Evolutionary conservation across 2,329 filamentous ascomycete genomes (phyloP).

Genomic region (Sporothrix schenckii): DNA sequence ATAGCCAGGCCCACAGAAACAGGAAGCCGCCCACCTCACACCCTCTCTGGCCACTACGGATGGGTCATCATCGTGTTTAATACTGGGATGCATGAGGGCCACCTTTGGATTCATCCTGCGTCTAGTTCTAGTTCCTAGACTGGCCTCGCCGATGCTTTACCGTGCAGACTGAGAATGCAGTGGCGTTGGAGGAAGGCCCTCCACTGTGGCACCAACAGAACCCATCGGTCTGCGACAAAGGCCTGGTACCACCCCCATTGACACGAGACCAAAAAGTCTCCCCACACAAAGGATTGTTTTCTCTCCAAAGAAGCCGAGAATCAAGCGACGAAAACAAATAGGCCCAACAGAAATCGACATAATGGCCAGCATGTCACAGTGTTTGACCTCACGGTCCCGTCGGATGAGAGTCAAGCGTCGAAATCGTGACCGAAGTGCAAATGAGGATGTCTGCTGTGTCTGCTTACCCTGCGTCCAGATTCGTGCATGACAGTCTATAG

Average conservation of each 20-base stretch:
- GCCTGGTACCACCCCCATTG: background rate
- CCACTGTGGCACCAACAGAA: background rate
- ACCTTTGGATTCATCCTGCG: conserved; percentile 7
- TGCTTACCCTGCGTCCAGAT: no score
- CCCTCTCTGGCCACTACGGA: background rate
- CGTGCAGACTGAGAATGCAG: no score
- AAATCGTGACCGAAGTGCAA: background rate
- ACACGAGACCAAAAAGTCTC: background rate
- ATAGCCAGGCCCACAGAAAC: background rate
- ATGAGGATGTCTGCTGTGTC: no score
- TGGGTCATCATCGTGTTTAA: no score
- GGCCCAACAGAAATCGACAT: background rate
- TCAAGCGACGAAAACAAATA: background rate
- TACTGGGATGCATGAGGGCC: background rate
- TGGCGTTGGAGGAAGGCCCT: no score
- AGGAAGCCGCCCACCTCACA: conserved; percentile 1
- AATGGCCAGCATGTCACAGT: background rate
- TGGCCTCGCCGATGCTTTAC: conserved; percentile 4
- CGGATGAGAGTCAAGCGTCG: background rate
- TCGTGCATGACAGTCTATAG: no score
- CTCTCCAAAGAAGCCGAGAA: background rate
- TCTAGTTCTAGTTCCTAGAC: background rate
- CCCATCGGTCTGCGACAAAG: background rate
- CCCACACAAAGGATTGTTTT: background rate
- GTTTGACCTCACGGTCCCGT: conserved; percentile 10